phyloP scores from a whole-genome alignment of 2,329 filamentous ascomycete species.

The Coniochaeta pulveracea region DNA sequence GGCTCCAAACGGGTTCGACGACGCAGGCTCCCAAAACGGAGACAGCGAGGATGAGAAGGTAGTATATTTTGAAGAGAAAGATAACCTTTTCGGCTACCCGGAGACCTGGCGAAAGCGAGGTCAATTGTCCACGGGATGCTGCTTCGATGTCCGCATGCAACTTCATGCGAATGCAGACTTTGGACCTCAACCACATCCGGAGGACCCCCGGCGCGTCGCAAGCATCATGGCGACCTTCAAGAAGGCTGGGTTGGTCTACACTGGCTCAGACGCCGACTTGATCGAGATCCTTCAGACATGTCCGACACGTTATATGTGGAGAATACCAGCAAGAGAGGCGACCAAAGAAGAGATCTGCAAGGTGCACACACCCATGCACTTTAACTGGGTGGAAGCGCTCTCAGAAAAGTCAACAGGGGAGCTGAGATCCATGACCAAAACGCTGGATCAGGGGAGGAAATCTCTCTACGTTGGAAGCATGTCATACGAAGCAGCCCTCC shows the following conservation, averaged over 20 bases:
- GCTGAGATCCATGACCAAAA: constrained; percentile 54
- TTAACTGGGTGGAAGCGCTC: constrained; percentile 59
- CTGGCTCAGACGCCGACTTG: constrained; percentile 43
- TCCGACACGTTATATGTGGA: constrained; percentile 55
- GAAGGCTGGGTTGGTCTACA: constrained; percentile 65
- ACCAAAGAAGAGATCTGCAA: constrained; percentile 69
- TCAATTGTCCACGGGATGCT: constrained; percentile 61
- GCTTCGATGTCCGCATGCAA: constrained; percentile 93
- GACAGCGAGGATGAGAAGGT: constrained; percentile 16
- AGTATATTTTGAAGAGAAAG: constrained; percentile 25
- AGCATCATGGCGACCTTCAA: constrained; percentile 88
- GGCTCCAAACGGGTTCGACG: constrained; percentile 23
- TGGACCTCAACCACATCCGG: constrained; percentile 65
- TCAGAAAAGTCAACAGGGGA: constrained; percentile 45
- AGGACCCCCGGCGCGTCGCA: constrained; percentile 86
- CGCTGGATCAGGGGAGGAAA: constrained; percentile 53
- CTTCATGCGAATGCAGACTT: constrained; percentile 82
- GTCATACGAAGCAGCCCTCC: constrained; percentile 67
- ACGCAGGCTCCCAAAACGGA: constrained; percentile 7
- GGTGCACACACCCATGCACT: constrained; percentile 70
- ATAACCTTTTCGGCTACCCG: constrained; percentile 15
- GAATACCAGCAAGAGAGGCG: constrained; percentile 70
- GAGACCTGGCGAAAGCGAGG: constrained; percentile 27
- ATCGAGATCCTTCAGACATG: constrained; percentile 36
- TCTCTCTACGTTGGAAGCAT: constrained; percentile 77